Percentiles rank a stretch among this genome's conserved stretches.
These are phyloP conservation scores for Ustilaginoidea virens DNA, from an alignment of 2,329 filamentous ascomycete genomes.

Conservation along the genomic window DNA sequence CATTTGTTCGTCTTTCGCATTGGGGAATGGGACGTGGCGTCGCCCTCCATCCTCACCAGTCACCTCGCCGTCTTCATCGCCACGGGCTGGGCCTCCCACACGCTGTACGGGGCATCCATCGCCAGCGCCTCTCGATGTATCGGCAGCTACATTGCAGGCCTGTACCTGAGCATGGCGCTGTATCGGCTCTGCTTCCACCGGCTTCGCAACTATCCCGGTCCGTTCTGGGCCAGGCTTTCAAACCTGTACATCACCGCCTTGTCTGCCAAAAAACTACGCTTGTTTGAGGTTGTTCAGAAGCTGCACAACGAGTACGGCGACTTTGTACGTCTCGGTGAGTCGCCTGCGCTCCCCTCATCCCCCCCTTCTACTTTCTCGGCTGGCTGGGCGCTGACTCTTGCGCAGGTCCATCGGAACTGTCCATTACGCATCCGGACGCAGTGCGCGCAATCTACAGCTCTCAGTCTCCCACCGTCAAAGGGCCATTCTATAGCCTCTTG, in stretches of 20 bases:
- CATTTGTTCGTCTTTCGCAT: conserved; percentile 1
- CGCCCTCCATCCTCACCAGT: not conserved
- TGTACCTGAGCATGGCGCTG: conserved; percentile 1
- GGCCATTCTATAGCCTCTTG: conserved; percentile 1
- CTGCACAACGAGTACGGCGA: conserved; percentile 3
- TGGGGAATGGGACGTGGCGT: conserved; percentile 1
- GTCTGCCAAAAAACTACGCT: not conserved
- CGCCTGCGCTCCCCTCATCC: not conserved
- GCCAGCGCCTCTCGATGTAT: no score
- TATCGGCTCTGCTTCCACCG: conserved; percentile 4
- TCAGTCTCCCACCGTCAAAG: not conserved
- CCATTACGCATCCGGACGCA: conserved; percentile 1
- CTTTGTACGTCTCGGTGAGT: conserved; percentile 3
- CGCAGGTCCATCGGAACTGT: conserved; percentile 1
- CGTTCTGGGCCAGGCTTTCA: conserved; percentile 1
- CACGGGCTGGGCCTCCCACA: not conserved
- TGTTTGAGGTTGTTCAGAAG: not conserved
- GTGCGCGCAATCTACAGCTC: not conserved
- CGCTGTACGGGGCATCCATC: not conserved
- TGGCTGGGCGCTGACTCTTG: not conserved
- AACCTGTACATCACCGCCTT: conserved; percentile 2
- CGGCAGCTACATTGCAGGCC: not conserved
- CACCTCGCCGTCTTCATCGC: not conserved
- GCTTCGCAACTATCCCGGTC: conserved; percentile 2
- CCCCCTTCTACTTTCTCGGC: not conserved